These are phyloP conservation scores for Jaenimonas drosophilae DNA, from an alignment of 208 protist species.

Conservation along the genomic window DNA sequence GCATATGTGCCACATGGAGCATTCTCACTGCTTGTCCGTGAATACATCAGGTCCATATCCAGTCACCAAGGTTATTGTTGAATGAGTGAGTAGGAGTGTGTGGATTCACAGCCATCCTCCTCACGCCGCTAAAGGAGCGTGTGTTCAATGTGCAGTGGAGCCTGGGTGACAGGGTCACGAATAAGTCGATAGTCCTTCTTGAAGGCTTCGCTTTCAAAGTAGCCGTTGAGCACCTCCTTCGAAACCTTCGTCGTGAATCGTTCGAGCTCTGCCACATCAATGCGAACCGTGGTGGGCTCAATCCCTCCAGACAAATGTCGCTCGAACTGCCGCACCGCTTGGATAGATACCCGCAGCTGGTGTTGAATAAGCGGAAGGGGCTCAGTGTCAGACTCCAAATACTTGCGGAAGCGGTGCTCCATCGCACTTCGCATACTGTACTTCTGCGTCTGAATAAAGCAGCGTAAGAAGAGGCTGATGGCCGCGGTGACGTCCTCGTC, in stretches of 20 bases:
- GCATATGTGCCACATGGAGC: too few relatives aligned
- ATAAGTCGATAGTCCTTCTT: conserved; percentile 71
- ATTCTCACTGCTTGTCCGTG: too few relatives aligned
- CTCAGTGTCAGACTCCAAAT: conserved; percentile 81
- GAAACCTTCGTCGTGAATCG: conserved; percentile 74
- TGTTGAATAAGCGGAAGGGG: conserved; percentile 82
- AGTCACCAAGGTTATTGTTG: too few relatives aligned
- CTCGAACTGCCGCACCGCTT: conserved; percentile 78
- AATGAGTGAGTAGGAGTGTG: neutral
- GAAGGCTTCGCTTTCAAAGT: conserved; percentile 79
- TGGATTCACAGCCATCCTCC: neutral
- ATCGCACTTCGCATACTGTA: conserved; percentile 86
- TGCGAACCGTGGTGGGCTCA: conserved; percentile 63
- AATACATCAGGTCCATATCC: too few relatives aligned
- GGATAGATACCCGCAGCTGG: conserved; percentile 70
- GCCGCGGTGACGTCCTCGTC: conserved; percentile 97
- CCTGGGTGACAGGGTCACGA: conserved; percentile 59
- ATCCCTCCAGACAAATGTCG: conserved; percentile 67
- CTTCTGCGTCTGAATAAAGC: conserved; percentile 96
- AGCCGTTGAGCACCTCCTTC: conserved; percentile 64
- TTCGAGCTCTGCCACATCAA: conserved; percentile 73
- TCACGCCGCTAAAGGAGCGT: conserved; percentile 15
- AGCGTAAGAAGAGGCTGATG: conserved; percentile 96
- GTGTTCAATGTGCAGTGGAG: conserved; percentile 75
- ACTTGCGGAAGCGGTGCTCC: conserved; percentile 79